Percentiles rank a stretch among this genome's conserved stretches.
Conservation (phyloP, 169 alveolate species). For the Babesia bovis region DNA sequence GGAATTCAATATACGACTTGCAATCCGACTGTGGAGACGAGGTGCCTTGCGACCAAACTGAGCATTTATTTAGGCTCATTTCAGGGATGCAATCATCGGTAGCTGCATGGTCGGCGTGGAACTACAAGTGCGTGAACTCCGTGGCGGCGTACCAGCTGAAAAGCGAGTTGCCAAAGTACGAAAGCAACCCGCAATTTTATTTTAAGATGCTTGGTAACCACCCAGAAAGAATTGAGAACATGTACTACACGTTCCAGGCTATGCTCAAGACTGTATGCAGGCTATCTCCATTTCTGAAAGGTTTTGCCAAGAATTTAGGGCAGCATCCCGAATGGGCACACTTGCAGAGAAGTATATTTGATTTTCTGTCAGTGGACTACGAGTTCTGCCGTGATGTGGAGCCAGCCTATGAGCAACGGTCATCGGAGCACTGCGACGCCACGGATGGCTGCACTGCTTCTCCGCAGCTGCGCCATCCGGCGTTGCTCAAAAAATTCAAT, state of each 20-base stretch:
- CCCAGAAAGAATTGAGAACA: conserved; percentile 84
- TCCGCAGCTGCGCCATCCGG: conserved; percentile 37
- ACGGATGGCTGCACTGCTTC: neutral
- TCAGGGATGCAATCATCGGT: conserved; percentile 86
- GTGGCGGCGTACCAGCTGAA: conserved; percentile 64
- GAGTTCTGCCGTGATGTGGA: conserved; percentile 40
- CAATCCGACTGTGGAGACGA: conserved; percentile 36
- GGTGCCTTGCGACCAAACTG: conserved; percentile 71
- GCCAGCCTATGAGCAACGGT: conserved; percentile 4
- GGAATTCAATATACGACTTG: conserved; percentile 34
- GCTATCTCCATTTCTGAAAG: conserved; percentile 72
- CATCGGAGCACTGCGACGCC: conserved; percentile 16
- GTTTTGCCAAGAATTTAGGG: conserved; percentile 20
- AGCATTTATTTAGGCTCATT: conserved; percentile 74
- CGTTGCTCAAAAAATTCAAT: conserved; percentile 43
- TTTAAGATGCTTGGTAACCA: conserved; percentile 79
- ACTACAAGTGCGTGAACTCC: conserved; percentile 72
- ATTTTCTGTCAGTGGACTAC: conserved; percentile 25
- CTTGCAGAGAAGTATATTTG: conserved; percentile 9
- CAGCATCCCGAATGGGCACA: neutral
- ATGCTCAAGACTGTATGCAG: conserved; percentile 75
- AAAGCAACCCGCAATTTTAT: conserved; percentile 74
- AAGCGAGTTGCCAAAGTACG: conserved; percentile 60
- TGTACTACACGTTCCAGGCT: conserved; percentile 84
- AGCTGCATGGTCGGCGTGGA: conserved; percentile 80